Base-by-base conservation (phyloP, 495 filamentous ascomycete genomes). In the Penicillium psychrofluorescens region DNA sequence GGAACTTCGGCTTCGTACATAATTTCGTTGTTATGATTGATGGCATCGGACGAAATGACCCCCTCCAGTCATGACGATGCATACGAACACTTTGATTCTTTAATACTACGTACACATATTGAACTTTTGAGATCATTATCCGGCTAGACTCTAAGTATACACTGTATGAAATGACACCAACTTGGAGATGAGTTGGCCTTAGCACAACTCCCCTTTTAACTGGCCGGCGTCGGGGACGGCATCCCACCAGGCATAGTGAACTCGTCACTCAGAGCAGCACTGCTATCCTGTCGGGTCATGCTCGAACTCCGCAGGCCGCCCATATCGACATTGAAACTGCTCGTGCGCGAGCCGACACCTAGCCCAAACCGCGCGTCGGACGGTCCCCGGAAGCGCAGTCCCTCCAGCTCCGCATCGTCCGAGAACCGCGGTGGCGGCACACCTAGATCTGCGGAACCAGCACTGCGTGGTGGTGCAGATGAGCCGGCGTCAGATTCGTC, bases 401-500 rank as follows among this genome's bases (percentile, higher is more conserved):
- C 64, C 41, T 67, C 65, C 5, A 57, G 44, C 22, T 63, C 62
- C 16, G 51, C 48, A 12, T 40, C 35, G 37, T 62, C 58, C 1
- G 51, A 31, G 36, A 58, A 58, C 0, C 50, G 56, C 22, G 22
- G 22, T 33, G 58, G 50, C 11, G 58, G 47, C 2, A 45, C 53
- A 15, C 56, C 48, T 13, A 54, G 47, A 16, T 68, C 59, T 3
- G 53, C 52, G 1, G 63, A 64, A 34, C 61, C 59, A 11, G 61
- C 55, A 36, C 64, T 59, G 8, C 64, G 61, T 11, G 66, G 61
- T 11, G 66, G 62, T 1, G 60, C 59, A 4, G 67, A 64, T 0
- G 69, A 67, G 12, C 62, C 66, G 8, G 64, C 63, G 27, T 72
- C 67, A 1, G 62, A 66, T 36, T 74, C 70, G 16, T 72, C 70